These are phyloP conservation scores for Claviceps maximensis DNA, from an alignment of 2,329 filamentous ascomycete species.

Conservation along the genomic window DNA sequence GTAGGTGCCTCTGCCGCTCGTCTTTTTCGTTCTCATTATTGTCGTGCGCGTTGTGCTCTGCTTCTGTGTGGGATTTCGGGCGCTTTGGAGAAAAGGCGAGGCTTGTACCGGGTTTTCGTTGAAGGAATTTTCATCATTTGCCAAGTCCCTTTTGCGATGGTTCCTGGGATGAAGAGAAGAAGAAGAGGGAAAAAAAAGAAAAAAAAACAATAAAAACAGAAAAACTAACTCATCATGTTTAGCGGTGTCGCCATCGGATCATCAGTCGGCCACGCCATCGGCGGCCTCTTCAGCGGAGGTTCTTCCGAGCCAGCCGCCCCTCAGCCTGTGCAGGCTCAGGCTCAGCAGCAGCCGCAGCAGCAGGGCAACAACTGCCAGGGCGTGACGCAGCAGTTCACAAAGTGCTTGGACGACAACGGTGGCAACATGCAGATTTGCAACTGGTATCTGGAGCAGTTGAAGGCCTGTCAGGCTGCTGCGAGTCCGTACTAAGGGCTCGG, in stretches of 20 bases:
- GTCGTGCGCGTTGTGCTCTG: too few species aligned
- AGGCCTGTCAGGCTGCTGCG: constrained; percentile 71
- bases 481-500: constrained; percentile 45
- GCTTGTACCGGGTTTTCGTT: too few species aligned
- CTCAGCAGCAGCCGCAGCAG: constrained; percentile 40
- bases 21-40: too few species aligned
- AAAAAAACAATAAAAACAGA: not conserved
- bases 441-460: constrained; percentile 97
- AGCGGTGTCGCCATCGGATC: constrained; percentile 96
- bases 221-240: constrained; percentile 1
- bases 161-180: not conserved
- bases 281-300: constrained; percentile 71
- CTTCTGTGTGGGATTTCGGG: too few species aligned
- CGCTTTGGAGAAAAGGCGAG: too few species aligned
- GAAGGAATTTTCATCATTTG: too few species aligned
- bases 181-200: not conserved
- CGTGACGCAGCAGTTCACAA: constrained; percentile 76
- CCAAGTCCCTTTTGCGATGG: too few species aligned
- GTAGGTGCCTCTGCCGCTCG: too few species aligned
- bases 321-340: constrained; percentile 35
- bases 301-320: constrained; percentile 41
- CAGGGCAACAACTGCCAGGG: constrained; percentile 56
- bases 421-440: constrained; percentile 93
- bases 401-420: constrained; percentile 90
- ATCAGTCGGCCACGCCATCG: constrained; percentile 87